Evolutionary conservation across 192 early-diverging fungal species (phyloP), one percentile per base, ranked within the genome.

Genomic region (Jimgerdemannia lactiflua): DNA sequence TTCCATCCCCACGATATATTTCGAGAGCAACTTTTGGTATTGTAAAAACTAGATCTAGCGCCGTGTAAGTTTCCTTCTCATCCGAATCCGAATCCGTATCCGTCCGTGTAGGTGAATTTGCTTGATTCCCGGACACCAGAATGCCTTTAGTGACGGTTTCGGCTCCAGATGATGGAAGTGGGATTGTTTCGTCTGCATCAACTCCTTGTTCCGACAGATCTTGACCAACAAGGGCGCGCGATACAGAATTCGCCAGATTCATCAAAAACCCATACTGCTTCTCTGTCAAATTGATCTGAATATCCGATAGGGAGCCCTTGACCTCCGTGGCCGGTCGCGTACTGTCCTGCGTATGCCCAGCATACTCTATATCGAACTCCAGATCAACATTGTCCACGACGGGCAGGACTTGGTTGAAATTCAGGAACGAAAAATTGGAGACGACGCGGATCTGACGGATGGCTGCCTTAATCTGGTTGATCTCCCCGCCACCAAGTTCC

Each of bases 301-400:
- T 87, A 65, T 93, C 92, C 3, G 92, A 91, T 59, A 96, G 83
- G 29, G 77, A 82, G 19, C 92, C 91, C 43, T 85, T 70, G 65
- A 96, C 59, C 41, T 83, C 78, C 39, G 79, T 70, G 39, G 42
- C 72, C 11, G 81, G 78, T 2, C 85, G 77, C 7, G 78, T 68
- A 44, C 79, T 79, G 18, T 82, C 86, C 4, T 70, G 43, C 1
- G 79, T 80, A 64, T 86, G 81, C 2, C 84, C 82, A 39, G 75
- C 74, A 4, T 83, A 84, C 78, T 49, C 75, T 40, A 95, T 85
- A 43, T 87, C 87, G 68, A 96, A 87, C 63, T 89, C 86, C 49
- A 97, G 85, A 79, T 94, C 91, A 4, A 96, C 90, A 77, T 98
- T 92, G 65, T 96, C 92, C 3, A 98, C 84, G 49, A 99, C 95